Evolutionary conservation across 352 stramenopile genomes (phyloP), one percentile per base, ranked within the genome.

Genomic region (Pythium folliculosum): DNA sequence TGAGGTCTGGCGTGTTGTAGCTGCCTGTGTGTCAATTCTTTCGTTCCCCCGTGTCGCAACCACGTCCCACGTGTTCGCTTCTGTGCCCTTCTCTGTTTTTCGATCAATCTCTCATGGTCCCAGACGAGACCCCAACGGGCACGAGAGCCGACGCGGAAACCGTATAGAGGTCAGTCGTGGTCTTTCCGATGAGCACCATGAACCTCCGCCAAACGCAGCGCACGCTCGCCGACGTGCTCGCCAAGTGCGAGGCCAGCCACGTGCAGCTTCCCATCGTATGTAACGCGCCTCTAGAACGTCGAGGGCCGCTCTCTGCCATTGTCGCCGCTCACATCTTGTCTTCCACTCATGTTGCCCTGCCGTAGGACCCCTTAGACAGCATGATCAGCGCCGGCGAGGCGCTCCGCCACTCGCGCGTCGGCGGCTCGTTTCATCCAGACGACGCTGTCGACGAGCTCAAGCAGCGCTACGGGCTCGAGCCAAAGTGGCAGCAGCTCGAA

Each of bases 181-280:
- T 32, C 27, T 32, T 32, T 5, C 27, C 2, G 27, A 6, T 25
- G 37, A 38, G 10, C 17, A 43, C 56, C 25, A 92, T 92, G 84
- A 91, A 86, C 65, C 74, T 81, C 21, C 79, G 81, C 2, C 82
- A 91, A 60, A 77, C 78, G n/a, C 84, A 88, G 44, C 82, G 77
- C 38, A 75, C 72, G 45, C 74, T 92, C 7, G 78, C 73, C 5
- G 82, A 90, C 8, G 65, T 92, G 21, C 76, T 91, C 22, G 30
- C 65, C 49, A 90, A 86, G 60, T 88, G 84, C 55, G 71, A 89
- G n/a, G 77, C 74, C 27, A 69, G 68, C 2, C 82, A 90, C 63
- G 76, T 92, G 1, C 67, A 84, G 30, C 73, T 92, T 0, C 81
- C 84, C 5, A 35, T 65, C 16, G 69, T 75, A 56, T 19, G 59